Evolutionary conservation across 345 rosid genomes (phyloP), one percentile per base, ranked within the genome.

Genomic region (Atalantia buxifolia): DNA sequence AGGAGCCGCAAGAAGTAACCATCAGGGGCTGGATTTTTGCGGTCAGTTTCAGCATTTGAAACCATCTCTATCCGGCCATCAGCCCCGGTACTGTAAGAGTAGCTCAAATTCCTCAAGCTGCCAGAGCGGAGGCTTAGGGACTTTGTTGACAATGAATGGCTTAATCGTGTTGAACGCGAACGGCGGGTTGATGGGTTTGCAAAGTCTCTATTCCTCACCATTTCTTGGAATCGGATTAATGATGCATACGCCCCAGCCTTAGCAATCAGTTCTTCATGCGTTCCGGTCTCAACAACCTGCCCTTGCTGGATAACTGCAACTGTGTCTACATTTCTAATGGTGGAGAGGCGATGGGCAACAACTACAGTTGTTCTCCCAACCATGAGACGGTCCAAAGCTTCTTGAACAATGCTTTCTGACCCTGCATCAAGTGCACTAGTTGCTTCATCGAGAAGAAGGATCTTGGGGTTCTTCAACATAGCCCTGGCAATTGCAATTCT

Each of bases 401-500:
- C 99, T 78, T 96, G 99, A 80, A 96, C 99, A 68, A 96, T 94
- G 89, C 93, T 94, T 85, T 94, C 99, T 7, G 99, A 96, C 83
- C 99, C 82, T 30, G 98, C 98, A 82, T 96, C 99, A 30, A 96
- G 99, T 5, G 99, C 99, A 30, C 99, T 96, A 16, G 99, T 96
- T 76, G 99, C 99, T 87, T 96, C 99, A 80, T 96, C 99, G 4
- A 96, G 92, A 63, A 96, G 97, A 48, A 96, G 91, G 86, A 96
- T 90, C 88, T 90, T 96, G 0, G 99, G 99, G 70, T 96, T 85
- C 85, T 96, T 96, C 81, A 96, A 74, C 98, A 96, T 94, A 2
- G 99, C 99, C 78, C 99, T 89, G n/a, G 98, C 98, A 38, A 96
- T 96, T 38, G 99, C 99, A 1, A 96, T 96, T 81, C 99, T 90